Evolutionary conservation across 1,284 basidiomycete species (phyloP), one percentile per base, ranked within the genome.

Genomic region (Mycena citricolor): DNA sequence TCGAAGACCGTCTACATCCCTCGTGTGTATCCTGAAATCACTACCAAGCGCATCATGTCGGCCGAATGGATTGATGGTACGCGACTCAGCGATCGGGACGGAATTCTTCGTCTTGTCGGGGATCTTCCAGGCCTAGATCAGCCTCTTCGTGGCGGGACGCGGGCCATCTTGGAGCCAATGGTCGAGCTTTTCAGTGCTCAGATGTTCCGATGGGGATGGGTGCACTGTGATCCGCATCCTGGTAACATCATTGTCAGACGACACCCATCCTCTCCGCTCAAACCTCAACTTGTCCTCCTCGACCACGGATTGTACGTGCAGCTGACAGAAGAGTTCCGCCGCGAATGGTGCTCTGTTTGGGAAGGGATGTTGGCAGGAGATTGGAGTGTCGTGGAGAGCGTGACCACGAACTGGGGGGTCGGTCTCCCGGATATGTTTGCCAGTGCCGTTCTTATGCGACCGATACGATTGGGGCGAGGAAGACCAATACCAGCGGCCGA

Each of bases 121-220:
- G 77, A 83, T 13, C 40, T 51, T 6, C 44, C 49, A 14, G 47
- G 25, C 30, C 59, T 56, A 14, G 29, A 42, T 1, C 64, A 65
- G 30, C 68, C 69, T 5, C 66, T 86, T n/a, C 74, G 73, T 53
- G 85, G 84, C 5, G 84, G 83, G 7, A 67, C 81, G 12, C 71
- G 77, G 46, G 74, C 79, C 29, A 69, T 86, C 44, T 86, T 90
- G 83, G 74, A 85, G 43, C 81, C 81, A 13, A 90, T 90, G 77
- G 80, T 89, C 19, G 87, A 90, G 44, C 74, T 93, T 2, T 90
- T 90, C 67, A 80, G 81, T 21, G 83, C 84, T 0, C 85, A 89
- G 71, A 91, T 92, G 59, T 95, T 94, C 62, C 78, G 77, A 48
- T 94, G 86, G 86, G 91, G 91, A 5, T 93, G 84, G 74, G 81